Base-by-base conservation (phyloP, 2,329 filamentous ascomycete species). In the Zasmidium angulare region DNA sequence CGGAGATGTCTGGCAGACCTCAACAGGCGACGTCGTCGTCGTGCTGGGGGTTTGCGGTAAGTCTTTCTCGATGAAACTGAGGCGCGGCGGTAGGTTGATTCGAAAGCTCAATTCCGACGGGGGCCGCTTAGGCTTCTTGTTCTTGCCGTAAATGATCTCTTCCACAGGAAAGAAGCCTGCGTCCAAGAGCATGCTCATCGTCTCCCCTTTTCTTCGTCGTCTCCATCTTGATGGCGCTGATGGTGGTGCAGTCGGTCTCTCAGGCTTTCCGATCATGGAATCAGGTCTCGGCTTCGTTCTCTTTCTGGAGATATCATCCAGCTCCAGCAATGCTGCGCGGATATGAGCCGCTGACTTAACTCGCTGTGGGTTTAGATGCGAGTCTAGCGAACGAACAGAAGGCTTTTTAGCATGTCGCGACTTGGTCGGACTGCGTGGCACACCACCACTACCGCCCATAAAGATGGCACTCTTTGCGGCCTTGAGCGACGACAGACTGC, bases 141-240 rank as follows among this genome's bases (percentile, higher is more conserved):
- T 17, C 12, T 55, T 58, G 14, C 58, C 58, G 43, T 60, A 56
- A 12, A 59, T 50, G 23, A 63, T 50, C 19, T 64, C 59, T 17
- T 62, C 47, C 1, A 59, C 53, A 2, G 64, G 63, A 49, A 70
- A 71, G 59, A 72, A 70, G 17, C 69, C 69, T n/a, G 63, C 60
- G 17, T 70, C 66, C 3, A 71, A 56, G 3, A 71, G 61, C 69
- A 71, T 71, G 49, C 68, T 71, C 67, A 71, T 68, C 2, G 68
- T 71, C 59, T 70, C 66, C 43, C 68, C 68, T 36, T 68, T 66
- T 14, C 50, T 60, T 22, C 54, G 59, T n/a, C 60, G 58, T 47
- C 55, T 66, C 46, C 56, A 40, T 11, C 50, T 53, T 11, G 36
- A 56, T 19, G 59, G 29, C 12, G 19, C 43, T 31, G 56, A 48